phyloP scores from a whole-genome alignment of 345 rosid genomes.

The Conringia planisiliqua region DNA sequence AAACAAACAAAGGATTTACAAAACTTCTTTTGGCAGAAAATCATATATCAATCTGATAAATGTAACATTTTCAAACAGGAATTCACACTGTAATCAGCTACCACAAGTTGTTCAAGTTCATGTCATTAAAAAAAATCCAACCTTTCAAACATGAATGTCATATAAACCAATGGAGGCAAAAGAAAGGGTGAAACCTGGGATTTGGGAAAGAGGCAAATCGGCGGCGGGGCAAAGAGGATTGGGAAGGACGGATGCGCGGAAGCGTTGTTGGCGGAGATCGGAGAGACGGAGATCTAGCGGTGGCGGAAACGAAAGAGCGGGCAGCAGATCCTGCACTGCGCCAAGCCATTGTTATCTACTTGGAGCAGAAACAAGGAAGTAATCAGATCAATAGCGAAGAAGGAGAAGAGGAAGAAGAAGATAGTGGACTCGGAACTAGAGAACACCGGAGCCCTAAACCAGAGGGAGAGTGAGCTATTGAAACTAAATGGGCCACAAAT shows the following conservation, averaged over 20 bases:
- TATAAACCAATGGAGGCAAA: background rate
- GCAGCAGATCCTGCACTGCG: constrained; percentile 40
- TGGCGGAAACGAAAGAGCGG: constrained; percentile 45
- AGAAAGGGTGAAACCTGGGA: constrained; percentile 48
- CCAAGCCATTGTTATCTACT: constrained; percentile 40
- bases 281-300: constrained; percentile 59
- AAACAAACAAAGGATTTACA: background rate
- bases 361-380: background rate
- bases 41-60: background rate
- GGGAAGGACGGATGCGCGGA: constrained; percentile 67
- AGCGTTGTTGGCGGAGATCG: constrained; percentile 51
- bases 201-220: constrained; percentile 60
- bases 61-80: background rate
- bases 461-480: background rate
- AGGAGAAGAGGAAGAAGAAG: constrained; percentile 12
- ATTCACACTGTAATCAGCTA: background rate
- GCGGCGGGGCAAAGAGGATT: constrained; percentile 53
- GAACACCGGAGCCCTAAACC: constrained; percentile 9
- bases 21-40: background rate
- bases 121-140: background rate
- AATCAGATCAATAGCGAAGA: constrained; percentile 9
- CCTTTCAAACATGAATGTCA: background rate
- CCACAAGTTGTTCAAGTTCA: background rate
- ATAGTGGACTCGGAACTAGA: background rate
- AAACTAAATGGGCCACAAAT: background rate